These are phyloP conservation scores for Marvania coccoides DNA, from an alignment of 139 green algal genomes.

Conservation along the genomic window DNA sequence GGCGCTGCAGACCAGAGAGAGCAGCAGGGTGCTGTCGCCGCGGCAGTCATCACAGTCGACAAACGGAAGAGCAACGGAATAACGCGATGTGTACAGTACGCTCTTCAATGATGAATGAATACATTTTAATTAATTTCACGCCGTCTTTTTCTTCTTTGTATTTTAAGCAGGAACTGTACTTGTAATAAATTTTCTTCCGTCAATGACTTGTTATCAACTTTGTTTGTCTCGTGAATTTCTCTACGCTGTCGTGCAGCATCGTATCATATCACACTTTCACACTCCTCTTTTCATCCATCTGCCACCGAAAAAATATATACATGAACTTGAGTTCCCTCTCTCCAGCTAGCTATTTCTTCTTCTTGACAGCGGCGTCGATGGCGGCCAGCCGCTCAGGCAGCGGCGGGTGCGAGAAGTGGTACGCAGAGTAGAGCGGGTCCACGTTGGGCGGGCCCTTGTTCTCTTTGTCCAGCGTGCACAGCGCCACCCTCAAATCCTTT, in stretches of 20 bases:
- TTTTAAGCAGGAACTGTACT: too few species aligned
- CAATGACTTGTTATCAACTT: too few species aligned
- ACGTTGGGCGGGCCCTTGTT: conserved; percentile 66
- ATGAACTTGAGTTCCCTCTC: background rate
- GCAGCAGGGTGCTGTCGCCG: too few species aligned
- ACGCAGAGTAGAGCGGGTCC: conserved; percentile 54
- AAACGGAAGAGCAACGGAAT: too few species aligned
- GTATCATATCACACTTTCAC: background rate
- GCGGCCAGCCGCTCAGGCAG: conserved; percentile 69
- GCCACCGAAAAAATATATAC: background rate
- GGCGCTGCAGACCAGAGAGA: background rate
- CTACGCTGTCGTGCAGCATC: background rate
- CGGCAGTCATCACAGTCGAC: too few species aligned
- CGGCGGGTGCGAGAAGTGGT: conserved; percentile 78
- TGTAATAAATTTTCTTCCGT: too few species aligned
- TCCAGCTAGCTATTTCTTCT: conserved; percentile 22
- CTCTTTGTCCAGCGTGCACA: conserved; percentile 73
- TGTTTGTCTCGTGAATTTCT: too few species aligned
- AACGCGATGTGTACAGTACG: too few species aligned
- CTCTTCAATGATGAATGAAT: too few species aligned
- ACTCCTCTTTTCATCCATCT: background rate
- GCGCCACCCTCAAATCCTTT: conserved; percentile 42
- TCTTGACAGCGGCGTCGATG: conserved; percentile 48
- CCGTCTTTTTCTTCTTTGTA: too few species aligned
- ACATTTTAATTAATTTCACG: too few species aligned